Base-by-base conservation (phyloP, 805 yeast genomes). In the Starmerella khaoyaiensis region DNA sequence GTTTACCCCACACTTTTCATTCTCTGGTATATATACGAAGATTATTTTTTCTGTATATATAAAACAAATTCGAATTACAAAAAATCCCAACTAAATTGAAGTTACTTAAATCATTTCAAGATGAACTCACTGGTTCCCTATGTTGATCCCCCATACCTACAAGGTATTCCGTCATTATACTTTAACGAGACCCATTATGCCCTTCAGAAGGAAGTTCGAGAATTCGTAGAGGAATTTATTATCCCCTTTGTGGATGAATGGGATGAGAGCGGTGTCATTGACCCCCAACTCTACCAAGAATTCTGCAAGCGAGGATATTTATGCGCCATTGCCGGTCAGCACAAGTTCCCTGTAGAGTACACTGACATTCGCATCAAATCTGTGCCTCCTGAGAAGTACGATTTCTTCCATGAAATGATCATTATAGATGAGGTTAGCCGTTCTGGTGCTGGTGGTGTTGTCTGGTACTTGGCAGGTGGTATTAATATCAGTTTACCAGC, bases 161-260 rank as follows among this genome's bases (percentile, higher is more conserved):
- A 62, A 42, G 66, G 67, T 12, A 53, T 55, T 42, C 51, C 52
- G 38, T 41, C 62, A 10, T 56, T 60, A 5, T 61, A 59, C 53
- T 57, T 52, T 51, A 59, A 61, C 41, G 63, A 57, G 44, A 49
- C 65, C 11, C 67, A 62, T 41, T 50, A 44, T 30, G 64, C 63
- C 3, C 51, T 62, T 21, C 59, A 67, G 3, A 49, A 48, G 31
- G 65, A 62, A 45, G 61, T 63, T 20, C 57, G 65, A 12, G 56
- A 38, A 28, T 62, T 62, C 53, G 62, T 57, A 19, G 62, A 59
- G 20, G 55, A 59, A 45, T 51, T 43, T 40, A 47, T 63, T 30
- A 54, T 46, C 37, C 67, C 67, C n/a, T 51, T 51, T 33, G 64
- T 57, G 5, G 64, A 59, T 36, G 67, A 62, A 36, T 62, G 67